Evolutionary conservation across 495 filamentous ascomycete genomes (phyloP).

Genomic region (Aspergillus nanangensis): DNA sequence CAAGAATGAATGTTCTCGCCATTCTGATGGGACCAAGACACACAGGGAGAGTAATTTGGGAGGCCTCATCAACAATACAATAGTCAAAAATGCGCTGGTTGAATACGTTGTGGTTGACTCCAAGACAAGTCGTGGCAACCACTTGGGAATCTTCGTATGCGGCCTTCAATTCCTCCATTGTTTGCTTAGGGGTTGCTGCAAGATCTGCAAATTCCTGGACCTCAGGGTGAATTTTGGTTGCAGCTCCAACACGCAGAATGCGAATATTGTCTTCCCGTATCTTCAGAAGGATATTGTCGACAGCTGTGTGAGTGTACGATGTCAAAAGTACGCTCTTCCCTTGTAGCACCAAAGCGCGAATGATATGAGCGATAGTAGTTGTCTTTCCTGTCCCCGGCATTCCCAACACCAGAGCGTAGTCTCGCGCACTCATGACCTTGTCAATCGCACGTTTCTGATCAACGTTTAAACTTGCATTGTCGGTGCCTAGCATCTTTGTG

Average conservation of each 20-base stretch:
- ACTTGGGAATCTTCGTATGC: slow-evolving; percentile 80
- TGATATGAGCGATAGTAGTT: slow-evolving; percentile 95
- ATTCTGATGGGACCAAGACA: slow-evolving; percentile 91
- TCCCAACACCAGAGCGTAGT: slow-evolving; percentile 92
- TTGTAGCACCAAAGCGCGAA: slow-evolving; percentile 81
- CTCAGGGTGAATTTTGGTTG: slow-evolving; percentile 80
- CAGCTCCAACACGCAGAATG: slow-evolving; percentile 76
- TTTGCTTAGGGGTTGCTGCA: slow-evolving; percentile 61
- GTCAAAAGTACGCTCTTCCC: slow-evolving; percentile 90
- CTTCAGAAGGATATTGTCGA: slow-evolving; percentile 96
- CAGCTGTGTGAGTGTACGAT: slow-evolving; percentile 94
- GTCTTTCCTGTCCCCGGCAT: slow-evolving; percentile 99
- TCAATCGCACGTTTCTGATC: slow-evolving; percentile 83
- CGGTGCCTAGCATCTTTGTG: slow-evolving; percentile 47
- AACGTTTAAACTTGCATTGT: slow-evolving; percentile 63
- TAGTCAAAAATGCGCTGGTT: slow-evolving; percentile 89
- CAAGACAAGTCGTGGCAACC: slow-evolving; percentile 92
- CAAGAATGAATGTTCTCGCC: slow-evolving; percentile 88
- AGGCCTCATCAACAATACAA: slow-evolving; percentile 97
- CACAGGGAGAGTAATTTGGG: slow-evolving; percentile 92
- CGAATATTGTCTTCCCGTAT: slow-evolving; percentile 73
- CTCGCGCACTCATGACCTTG: slow-evolving; percentile 90
- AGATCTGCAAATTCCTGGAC: slow-evolving; percentile 79
- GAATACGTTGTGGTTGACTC: slow-evolving; percentile 85
- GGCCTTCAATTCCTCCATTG: slow-evolving; percentile 76